A percentile compares a stretch with the other conserved stretches of the same genome.
phyloP scores from a whole-genome alignment of 805 yeast species.

The Kodamaea neixiangensis region DNA sequence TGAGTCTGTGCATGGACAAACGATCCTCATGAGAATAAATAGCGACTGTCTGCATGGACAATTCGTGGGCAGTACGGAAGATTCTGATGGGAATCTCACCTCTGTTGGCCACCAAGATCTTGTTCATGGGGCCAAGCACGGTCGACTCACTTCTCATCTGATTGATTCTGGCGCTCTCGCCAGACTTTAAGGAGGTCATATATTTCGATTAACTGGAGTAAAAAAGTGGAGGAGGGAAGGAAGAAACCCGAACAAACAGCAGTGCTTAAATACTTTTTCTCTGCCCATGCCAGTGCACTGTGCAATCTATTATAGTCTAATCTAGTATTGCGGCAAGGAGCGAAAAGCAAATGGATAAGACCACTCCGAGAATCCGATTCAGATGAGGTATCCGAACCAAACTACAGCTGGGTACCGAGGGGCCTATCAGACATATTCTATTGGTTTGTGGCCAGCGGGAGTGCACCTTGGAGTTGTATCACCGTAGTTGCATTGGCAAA shows the following conservation, averaged over 20 bases:
- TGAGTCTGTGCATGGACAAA: slow-evolving; percentile 90
- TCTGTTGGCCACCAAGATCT: slow-evolving; percentile 79
- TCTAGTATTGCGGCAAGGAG: not conserved
- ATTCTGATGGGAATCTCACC: slow-evolving; percentile 87
- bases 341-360: not conserved
- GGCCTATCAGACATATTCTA: not conserved
- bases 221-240: not conserved
- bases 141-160: slow-evolving; percentile 45
- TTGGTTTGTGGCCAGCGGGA: not conserved
- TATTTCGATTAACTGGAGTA: not conserved
- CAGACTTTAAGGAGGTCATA: slow-evolving; percentile 11
- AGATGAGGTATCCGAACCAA: not conserved
- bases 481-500: not conserved
- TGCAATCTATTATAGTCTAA: not conserved
- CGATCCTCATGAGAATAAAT: slow-evolving; percentile 96
- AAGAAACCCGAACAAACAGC: not conserved
- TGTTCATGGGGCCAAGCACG: slow-evolving; percentile 49
- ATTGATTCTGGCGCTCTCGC: slow-evolving; percentile 28
- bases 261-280: not conserved
- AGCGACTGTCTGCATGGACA: slow-evolving; percentile 96
- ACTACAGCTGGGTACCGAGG: not conserved
- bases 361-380: not conserved
- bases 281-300: not conserved
- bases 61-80: slow-evolving; percentile 96
- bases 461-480: not conserved